Base-by-base conservation (phyloP, 805 yeast species). In the Phaffomyces antillensis region DNA sequence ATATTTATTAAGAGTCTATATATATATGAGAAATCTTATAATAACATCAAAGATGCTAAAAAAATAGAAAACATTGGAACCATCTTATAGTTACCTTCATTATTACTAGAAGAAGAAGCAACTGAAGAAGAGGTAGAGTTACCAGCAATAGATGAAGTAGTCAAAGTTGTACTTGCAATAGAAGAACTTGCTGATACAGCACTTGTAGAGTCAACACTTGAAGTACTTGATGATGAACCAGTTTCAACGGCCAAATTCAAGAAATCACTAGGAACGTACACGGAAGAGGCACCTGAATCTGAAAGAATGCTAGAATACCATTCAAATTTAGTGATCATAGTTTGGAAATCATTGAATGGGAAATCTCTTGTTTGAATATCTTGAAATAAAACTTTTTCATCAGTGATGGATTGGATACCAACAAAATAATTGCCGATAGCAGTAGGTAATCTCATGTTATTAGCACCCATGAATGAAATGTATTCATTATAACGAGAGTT, bases 321-420 rank as follows among this genome's bases (percentile, higher is more conserved):
- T 4, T 52, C 49, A 44, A 58, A 58, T 8, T 40, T 44, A 2
- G 70, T 60, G 25, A 64, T 58, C 53, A 67, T 60, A 7, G 69
- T 64, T 32, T 55, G 51, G 44, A 68, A 66, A 6, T 64, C 66
- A 4, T 53, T 45, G 33, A 68, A 68, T 15, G 72, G 72, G 49
- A 68, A 67, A 11, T 53, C 47, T 20, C 42, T 43, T 2, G 52
- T 49, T 13, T 61, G 50, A 28, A 67, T 52, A 40, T 57, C 65
- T 7, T 51, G 39, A 42, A 52, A 41, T 18, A 67, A 40, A 31
- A 57, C 54, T 1, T 53, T 50, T 9, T 60, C 60, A 4, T 57
- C 53, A 10, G 55, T 47, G 5, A 64, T 43, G 2, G 55, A 49
- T 4, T 57, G 63, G 16, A 66, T 30, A 28, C 58, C 62, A 32